Percentiles rank a stretch among this genome's conserved stretches.
Evolutionary conservation across 768 basidiomycete species (phyloP).

Genomic region (Grammothele lineata): DNA sequence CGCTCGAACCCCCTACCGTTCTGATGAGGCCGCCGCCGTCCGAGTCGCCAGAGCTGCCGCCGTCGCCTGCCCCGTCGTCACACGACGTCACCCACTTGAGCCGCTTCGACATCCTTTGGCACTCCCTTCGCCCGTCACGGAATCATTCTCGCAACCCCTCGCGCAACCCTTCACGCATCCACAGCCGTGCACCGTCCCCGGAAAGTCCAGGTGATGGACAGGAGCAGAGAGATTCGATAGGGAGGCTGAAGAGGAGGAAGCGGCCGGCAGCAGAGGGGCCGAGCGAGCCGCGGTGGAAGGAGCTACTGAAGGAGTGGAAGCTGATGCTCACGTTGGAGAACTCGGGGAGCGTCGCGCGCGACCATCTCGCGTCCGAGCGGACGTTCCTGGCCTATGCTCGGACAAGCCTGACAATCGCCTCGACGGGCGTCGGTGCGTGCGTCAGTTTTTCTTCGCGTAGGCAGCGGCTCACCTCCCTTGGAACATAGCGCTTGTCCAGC

Average conservation of each 20-base stretch:
- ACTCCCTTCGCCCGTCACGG: background rate
- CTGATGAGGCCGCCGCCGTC: background rate
- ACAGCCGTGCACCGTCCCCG: too few relatives aligned
- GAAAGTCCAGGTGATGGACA: too few relatives aligned
- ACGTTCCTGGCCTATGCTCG: conserved; percentile 50
- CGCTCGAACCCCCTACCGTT: conserved; percentile 1
- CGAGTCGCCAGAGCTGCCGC: conserved; percentile 1
- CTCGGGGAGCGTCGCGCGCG: conserved; percentile 44
- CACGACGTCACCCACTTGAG: background rate
- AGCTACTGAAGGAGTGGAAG: conserved; percentile 6
- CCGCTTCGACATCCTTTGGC: background rate
- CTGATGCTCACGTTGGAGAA: conserved; percentile 38
- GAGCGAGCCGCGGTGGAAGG: background rate
- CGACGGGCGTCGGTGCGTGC: conserved; percentile 43
- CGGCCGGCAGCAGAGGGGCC: background rate
- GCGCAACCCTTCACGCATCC: too few relatives aligned
- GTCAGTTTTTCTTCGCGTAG: background rate
- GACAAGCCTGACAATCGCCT: conserved; percentile 45
- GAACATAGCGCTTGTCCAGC: conserved; percentile 40
- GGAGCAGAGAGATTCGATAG: background rate
- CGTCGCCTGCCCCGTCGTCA: conserved; percentile 5
- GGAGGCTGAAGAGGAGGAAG: background rate
- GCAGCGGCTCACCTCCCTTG: background rate
- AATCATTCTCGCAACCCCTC: background rate
- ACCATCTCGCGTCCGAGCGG: conserved; percentile 48